These are phyloP conservation scores for Lyophyllum decastes DNA, from an alignment of 768 basidiomycete species.

Conservation along the genomic window DNA sequence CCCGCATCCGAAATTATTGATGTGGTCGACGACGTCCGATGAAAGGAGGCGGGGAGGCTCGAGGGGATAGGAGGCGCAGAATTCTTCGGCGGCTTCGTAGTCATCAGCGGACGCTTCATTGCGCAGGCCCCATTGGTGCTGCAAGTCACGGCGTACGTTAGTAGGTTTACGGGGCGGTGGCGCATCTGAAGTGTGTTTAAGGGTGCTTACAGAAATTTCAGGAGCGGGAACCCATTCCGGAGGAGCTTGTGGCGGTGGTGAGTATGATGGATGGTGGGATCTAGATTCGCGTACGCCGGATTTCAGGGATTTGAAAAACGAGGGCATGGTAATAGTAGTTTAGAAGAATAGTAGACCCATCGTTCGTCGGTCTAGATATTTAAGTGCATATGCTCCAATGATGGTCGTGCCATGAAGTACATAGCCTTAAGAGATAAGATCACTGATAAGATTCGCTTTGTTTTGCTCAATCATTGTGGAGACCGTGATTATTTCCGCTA, in stretches of 20 bases:
- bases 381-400: neutral
- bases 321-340: conserved; percentile 5
- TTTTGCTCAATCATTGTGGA: neutral
- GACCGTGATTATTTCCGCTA: conserved; percentile 25
- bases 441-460: conserved; percentile 10
- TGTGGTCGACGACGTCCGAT: conserved; percentile 53
- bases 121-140: conserved; percentile 50
- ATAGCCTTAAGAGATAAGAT: conserved; percentile 11
- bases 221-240: conserved; percentile 64
- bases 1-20: conserved; percentile 43
- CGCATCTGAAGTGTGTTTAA: neutral
- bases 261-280: neutral
- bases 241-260: conserved; percentile 43
- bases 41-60: conserved; percentile 48
- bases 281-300: neutral
- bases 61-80: conserved; percentile 44
- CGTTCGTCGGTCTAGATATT: neutral
- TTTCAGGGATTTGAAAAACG: conserved; percentile 12
- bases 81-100: conserved; percentile 50
- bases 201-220: conserved; percentile 40
- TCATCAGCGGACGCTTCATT: conserved; percentile 61
- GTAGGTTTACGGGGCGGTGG: neutral
- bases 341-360: neutral
- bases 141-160: neutral
- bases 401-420: neutral